Base-by-base conservation (phyloP, 148 eudicot species). In the Fagopyrum esculentum region DNA sequence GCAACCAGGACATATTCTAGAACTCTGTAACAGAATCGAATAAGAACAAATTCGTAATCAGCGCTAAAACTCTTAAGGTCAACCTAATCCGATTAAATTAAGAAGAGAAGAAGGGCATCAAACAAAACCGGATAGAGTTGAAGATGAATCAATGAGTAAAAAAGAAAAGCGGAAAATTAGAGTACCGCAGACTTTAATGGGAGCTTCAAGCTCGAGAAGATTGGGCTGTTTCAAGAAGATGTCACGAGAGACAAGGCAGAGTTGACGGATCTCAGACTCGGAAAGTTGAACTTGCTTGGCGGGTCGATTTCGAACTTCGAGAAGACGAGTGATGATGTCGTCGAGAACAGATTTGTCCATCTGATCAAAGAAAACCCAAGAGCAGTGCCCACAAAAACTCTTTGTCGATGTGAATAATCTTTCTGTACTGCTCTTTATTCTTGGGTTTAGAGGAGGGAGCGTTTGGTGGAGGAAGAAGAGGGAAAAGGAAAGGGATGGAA, bases 121-220 rank as follows among this genome's bases (percentile, higher is more conserved):
- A 66, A 45, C 66, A 51, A 77, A 63, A 71, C 45, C 22, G 15
- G 2, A 60, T 11, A 73, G 50, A 19, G 50, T 70, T 64, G 9
- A 78, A 71, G 47, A 54, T 16, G 22, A 50, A 45, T 16, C 3
- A 48, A 13, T 56, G 22, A 57, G 5, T 5, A 74, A 6, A 22
- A 49, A 11, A 60, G 6, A 4, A 8, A 5, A 3, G 10, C 26
- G 61, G 26, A 9, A 29, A 15, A 56, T 64, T 54, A 17, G 63
- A 6, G 45, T 89, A 93, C 98, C 96, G 69, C 98, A 92, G 82
- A 90, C 86, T 89, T 88, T 88, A 78, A 92, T 90, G 73, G 98
- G 98, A 4, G 96, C 96, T 78, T 92, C 91, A 81, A 92, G 89
- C 57, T 92, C 91, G 55, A 92, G 84, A 63, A 92, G 86, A 88